Evolutionary conservation across 1,284 basidiomycete genomes (phyloP), one percentile per base, ranked within the genome.

Genomic region (Puccinia horiana): DNA sequence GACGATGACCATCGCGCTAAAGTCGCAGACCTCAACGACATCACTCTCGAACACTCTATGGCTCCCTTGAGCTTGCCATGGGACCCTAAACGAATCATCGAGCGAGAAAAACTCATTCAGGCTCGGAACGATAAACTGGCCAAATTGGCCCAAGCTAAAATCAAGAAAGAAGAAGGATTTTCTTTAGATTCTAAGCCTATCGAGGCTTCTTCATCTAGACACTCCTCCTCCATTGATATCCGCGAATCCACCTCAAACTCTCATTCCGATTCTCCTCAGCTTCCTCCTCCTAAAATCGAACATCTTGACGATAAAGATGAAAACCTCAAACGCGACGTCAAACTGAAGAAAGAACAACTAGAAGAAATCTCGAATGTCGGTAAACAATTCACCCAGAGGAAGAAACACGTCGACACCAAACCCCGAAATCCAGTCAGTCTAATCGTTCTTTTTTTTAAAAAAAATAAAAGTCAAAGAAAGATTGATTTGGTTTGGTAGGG

Each of bases 11-110:
- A 61, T 61, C 47, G 78, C 56, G n/a, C 35, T 16, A 73, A 40
- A 47, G 56, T 81, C n/a, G 67, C 69, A 12, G 78, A 81, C 61
- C 40, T 81, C 16, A 81, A 81, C 61, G 78, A 81, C 58, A 81
- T 81, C 47, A 70, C 78, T 20, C 40, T 42, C 35, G 78, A 81
- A 81, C 47, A 81, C n/a, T 37, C 67, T 2, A 81, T 81, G 78
- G 78, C 78, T 23, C 78, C 78, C 14, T 29, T 81, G 12, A 81
- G 63, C 42, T 49, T 81, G 42, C 78, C 78, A 35, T 81, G 67
- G 69, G 78, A 81, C 44, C 78, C 78, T 9, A 72, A 73, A 58
- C 47, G 69, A 23, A 63, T 81, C 40, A 52, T 52, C 20, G 78
- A 81, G 23, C 37, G 77, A 18, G 65, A 79, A 70, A 79, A 49